Evolutionary conservation across 495 filamentous ascomycete genomes (phyloP).

Genomic region (Pseudevernia furfuracea): DNA sequence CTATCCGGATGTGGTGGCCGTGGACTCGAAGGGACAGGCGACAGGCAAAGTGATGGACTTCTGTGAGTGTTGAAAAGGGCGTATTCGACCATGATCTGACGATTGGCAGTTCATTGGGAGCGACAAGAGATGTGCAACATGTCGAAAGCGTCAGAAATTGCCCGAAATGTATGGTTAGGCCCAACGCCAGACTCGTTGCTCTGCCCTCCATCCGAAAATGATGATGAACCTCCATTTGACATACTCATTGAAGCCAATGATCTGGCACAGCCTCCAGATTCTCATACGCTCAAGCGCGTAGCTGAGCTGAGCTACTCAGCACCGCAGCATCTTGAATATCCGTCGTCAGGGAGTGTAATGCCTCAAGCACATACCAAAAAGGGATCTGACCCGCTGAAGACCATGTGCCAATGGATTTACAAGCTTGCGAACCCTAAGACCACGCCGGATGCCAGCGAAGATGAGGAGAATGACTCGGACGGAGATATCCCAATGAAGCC

Average conservation of each 20-base stretch:
- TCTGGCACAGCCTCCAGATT: slow-evolving; percentile 57
- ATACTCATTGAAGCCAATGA: slow-evolving; percentile 83
- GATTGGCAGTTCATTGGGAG: slow-evolving; percentile 61
- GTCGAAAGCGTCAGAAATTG: slow-evolving; percentile 82
- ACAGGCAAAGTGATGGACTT: slow-evolving; percentile 85
- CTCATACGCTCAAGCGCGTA: slow-evolving; percentile 48
- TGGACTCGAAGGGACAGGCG: slow-evolving; percentile 62
- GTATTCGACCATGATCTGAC: slow-evolving; percentile 1
- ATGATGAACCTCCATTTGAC: slow-evolving; percentile 46
- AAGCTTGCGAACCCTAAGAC: slow-evolving; percentile 59
- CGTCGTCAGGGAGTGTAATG: slow-evolving; percentile 83
- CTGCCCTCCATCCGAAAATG: slow-evolving; percentile 23
- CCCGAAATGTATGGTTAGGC: slow-evolving; percentile 82
- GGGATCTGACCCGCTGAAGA: slow-evolving; percentile 74
- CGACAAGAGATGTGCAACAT: slow-evolving; percentile 86
- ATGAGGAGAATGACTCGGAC: slow-evolving; percentile 44
- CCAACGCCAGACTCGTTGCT: slow-evolving; percentile 67
- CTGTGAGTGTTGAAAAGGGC: slow-evolving; percentile 42
- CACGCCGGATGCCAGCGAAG: slow-evolving; percentile 34
- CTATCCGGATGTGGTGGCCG: slow-evolving; percentile 61
- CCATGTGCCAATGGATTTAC: slow-evolving; percentile 84
- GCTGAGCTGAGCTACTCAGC: slow-evolving; percentile 49
- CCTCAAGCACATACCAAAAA: slow-evolving; percentile 69
- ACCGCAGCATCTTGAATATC: slow-evolving; percentile 69
- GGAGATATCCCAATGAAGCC: slow-evolving; percentile 49